Base-by-base conservation (phyloP, 768 basidiomycete species). In the Boletus speciosus region DNA sequence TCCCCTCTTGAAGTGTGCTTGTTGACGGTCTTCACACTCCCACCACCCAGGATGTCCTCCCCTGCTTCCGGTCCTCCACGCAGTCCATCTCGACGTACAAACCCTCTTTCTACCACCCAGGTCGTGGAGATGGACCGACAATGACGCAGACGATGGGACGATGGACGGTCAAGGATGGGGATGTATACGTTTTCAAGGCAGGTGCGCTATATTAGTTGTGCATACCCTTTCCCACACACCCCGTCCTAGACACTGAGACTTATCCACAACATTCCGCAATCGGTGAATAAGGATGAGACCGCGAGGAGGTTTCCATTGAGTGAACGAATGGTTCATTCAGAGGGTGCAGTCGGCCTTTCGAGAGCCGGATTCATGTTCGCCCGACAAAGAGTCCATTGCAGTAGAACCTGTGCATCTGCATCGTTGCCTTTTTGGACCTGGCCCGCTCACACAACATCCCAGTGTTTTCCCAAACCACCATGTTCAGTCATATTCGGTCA, bases 61-160 rank as follows among this genome's bases (percentile, higher is more conserved):
- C 90, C 2, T 78, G 76, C 48, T 19, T 66, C 73, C 78, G 1
- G 74, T 90, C 11, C 76, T 91, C 29, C 64, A 79, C 7, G 70
- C 78, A 44, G 77, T 88, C 12, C 86, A 87, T 60, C 75, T 74
- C 15, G 81, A 78, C n/a, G 75, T 90, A 54, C 73, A 79, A 4
- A 58, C 25, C 25, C 2, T 25, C 25, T 25, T 25, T 4, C 25
- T 25, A 25, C 43, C 4, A 35, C 34, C n/a, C 44, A 25, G 7
- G 19, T 37, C 8, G 38, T 29, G 7, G 36, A 32, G 31, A 37
- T 19, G 27, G 43, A 31, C n/a, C 5, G 6, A 27, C 25, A 1
- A 27, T 25, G 25, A 25, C 25, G 25, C 25, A 1, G 25, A 27
- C 5, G 25, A 27, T 6, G 5, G 32, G 29, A 21, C 16, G 29